Conservation (phyloP, 164 flowering plant genomes). For the Cinnamomum micranthum region DNA sequence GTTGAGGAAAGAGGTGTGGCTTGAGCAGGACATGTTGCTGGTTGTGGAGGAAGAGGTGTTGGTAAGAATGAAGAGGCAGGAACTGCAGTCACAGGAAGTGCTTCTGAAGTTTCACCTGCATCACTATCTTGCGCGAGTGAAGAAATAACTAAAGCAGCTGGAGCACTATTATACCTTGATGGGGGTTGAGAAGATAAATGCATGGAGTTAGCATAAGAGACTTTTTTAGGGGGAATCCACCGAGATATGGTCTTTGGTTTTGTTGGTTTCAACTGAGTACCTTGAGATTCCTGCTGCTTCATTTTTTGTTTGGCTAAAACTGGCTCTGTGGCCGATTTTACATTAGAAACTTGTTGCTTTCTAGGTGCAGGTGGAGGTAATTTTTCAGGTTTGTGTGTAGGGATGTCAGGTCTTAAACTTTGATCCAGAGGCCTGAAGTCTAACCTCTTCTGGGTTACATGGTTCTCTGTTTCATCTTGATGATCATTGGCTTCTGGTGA, state of each 20-base stretch:
- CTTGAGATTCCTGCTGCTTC: conserved; percentile 44
- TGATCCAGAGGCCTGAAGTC: conserved; percentile 23
- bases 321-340: conserved; percentile 21
- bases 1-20: neutral
- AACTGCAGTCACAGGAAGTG: conserved; percentile 15
- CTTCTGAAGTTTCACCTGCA: conserved; percentile 23
- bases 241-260: conserved; percentile 54
- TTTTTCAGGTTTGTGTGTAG: conserved; percentile 21
- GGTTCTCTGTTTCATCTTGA: conserved; percentile 23
- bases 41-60: conserved; percentile 2
- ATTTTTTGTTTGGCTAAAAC: conserved; percentile 32
- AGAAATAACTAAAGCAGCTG: conserved; percentile 41
- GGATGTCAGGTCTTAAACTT: conserved; percentile 16
- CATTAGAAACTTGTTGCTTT: conserved; percentile 7
- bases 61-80: neutral
- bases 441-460: conserved; percentile 14
- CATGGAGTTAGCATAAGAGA: conserved; percentile 46
- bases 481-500: conserved; percentile 14
- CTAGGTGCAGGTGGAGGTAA: conserved; percentile 18
- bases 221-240: conserved; percentile 69
- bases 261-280: conserved; percentile 27
- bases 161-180: conserved; percentile 72
- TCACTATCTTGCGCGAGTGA: conserved; percentile 36
- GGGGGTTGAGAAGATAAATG: conserved; percentile 60
- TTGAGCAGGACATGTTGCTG: neutral